Evolutionary conservation across 2,329 filamentous ascomycete species (phyloP), one percentile per base, ranked within the genome.

Genomic region (Amauroascus verrucosus): DNA sequence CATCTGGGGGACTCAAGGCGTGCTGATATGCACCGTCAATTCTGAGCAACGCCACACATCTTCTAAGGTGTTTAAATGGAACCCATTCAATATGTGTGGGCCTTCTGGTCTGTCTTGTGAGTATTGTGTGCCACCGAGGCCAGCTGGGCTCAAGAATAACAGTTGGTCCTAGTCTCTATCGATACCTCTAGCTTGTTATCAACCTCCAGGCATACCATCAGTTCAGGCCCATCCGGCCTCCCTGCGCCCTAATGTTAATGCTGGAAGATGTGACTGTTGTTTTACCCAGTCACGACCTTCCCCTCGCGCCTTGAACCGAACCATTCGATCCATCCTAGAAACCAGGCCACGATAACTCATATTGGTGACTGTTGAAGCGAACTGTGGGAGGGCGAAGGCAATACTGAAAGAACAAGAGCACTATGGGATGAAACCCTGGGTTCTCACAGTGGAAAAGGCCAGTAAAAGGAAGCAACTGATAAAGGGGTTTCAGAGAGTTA

Each of bases 121-220:
- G n/a, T n/a, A n/a, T n/a, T n/a, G n/a, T n/a, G n/a, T n/a, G n/a
- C n/a, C n/a, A n/a, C n/a, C n/a, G n/a, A n/a, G n/a, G n/a, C n/a
- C n/a, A n/a, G n/a, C n/a, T n/a, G n/a, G n/a, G n/a, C n/a, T n/a
- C n/a, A n/a, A n/a, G n/a, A n/a, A n/a, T 30, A 9, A 30, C 26
- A 30, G 9, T 30, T 30, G 4, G 5, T 5, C 9, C 26, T 5
- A 94, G 88, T 81, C 65, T 88, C 53, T 85, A 90, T 74, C 83
- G 88, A 60, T 93, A 93, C 71, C 61, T 85, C 56, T 84, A 88
- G 57, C 77, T 90, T 60, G 73, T 91, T 60, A 82, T 90, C 59
- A 88, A 94, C 65, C 82, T 84, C 62, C 73, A 84, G 60, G 32
- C 32, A 11, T 35, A n/a, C 14, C 14, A n/a, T 3, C 8, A 3